phyloP scores from a whole-genome alignment of 2,329 filamentous ascomycete species.

The Allantophomopsis lycopodina region DNA sequence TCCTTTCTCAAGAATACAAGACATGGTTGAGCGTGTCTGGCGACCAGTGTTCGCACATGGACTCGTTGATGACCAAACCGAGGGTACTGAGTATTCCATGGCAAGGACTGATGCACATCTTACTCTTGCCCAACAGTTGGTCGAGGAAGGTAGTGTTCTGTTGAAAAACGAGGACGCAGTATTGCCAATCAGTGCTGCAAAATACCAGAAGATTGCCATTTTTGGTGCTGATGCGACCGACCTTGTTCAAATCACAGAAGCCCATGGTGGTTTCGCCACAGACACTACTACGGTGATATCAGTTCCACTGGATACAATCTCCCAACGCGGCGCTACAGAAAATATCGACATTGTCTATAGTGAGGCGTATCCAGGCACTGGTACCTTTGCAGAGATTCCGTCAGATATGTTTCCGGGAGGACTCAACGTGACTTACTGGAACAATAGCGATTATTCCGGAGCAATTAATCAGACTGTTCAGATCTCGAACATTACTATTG shows the following conservation, averaged over 20 bases:
- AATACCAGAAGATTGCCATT: slow-evolving; percentile 38
- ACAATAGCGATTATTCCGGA: slow-evolving; percentile 4
- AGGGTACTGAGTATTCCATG: slow-evolving; percentile 9
- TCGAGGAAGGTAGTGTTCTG: slow-evolving; percentile 49
- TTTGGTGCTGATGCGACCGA: slow-evolving; percentile 34
- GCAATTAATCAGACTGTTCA: slow-evolving; percentile 5
- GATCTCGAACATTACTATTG: slow-evolving; percentile 8
- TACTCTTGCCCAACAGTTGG: slow-evolving; percentile 36
- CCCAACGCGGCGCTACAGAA: slow-evolving; percentile 3
- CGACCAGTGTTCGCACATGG: slow-evolving; percentile 48
- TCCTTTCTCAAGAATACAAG: slow-evolving; percentile 77
- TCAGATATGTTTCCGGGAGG: slow-evolving; percentile 7
- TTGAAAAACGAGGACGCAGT: slow-evolving; percentile 40
- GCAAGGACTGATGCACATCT: slow-evolving; percentile 21
- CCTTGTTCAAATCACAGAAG: slow-evolving; percentile 21
- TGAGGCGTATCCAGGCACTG: slow-evolving; percentile 9
- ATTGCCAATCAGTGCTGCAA: slow-evolving; percentile 32
- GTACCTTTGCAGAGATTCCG: slow-evolving; percentile 3
- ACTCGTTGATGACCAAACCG: slow-evolving; percentile 31
- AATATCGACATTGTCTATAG: slow-evolving; percentile 7
- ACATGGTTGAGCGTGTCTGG: slow-evolving; percentile 81
- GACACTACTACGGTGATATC: slow-evolving; percentile 25
- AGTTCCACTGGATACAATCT: slow-evolving; percentile 5
- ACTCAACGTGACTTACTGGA: slow-evolving; percentile 8
- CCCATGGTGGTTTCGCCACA: slow-evolving; percentile 38